phyloP scores from a whole-genome alignment of 2,329 filamentous ascomycete genomes.

The Tolypocladium album region DNA sequence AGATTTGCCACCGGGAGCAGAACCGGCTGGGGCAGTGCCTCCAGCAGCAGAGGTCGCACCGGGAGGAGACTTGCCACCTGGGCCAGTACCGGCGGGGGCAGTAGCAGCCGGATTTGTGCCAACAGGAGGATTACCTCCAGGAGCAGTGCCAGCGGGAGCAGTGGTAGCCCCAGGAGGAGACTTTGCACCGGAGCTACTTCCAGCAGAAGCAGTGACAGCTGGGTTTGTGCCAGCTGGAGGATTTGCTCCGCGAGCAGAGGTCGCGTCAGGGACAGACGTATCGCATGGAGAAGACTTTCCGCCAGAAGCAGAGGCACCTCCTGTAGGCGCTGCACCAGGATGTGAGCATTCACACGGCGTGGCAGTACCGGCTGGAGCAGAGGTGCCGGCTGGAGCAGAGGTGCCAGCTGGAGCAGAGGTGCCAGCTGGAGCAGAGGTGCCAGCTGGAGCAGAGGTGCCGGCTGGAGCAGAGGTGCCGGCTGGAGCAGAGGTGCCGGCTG shows the following conservation, averaged over 20 bases:
- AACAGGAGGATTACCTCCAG: background rate
- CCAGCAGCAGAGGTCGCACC: background rate
- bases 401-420: background rate
- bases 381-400: no score
- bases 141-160: background rate
- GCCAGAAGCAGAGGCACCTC: background rate
- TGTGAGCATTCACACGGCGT: background rate
- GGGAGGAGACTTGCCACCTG: background rate
- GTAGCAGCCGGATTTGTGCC: background rate
- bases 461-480: background rate
- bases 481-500: conserved; percentile 1
- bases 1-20: background rate
- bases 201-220: background rate
- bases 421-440: no score
- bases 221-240: background rate
- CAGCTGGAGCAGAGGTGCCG: no score
- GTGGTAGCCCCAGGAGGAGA: background rate
- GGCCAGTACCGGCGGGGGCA: background rate
- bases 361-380: no score
- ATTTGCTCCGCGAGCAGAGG: background rate
- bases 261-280: background rate
- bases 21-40: background rate
- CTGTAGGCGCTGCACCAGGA: background rate
- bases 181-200: no score
- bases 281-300: background rate